Evolutionary conservation across 352 stramenopile genomes (phyloP).

Genomic region (Phytopythium chamaehyphon): DNA sequence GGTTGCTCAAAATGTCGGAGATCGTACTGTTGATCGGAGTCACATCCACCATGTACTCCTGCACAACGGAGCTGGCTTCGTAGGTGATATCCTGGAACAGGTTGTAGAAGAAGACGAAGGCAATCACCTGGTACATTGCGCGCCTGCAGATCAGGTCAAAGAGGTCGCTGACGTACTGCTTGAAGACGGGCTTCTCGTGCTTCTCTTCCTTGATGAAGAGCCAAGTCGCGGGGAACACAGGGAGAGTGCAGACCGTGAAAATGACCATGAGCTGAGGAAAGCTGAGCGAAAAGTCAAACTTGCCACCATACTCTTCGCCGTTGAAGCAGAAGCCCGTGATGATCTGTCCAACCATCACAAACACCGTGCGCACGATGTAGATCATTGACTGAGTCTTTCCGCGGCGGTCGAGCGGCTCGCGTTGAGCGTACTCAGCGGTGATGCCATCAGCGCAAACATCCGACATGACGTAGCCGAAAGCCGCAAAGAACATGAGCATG

Average conservation of each 20-base stretch:
- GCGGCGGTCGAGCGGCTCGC: conserved; percentile 42
- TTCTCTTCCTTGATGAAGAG: conserved; percentile 42
- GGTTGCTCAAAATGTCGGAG: conserved; percentile 26
- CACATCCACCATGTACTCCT: conserved; percentile 25
- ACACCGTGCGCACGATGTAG: conserved; percentile 16
- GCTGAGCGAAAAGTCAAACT: conserved; percentile 9
- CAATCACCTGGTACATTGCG: conserved; percentile 28
- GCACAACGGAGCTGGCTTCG: conserved; percentile 17
- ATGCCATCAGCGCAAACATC: conserved; percentile 69
- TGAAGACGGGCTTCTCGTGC: conserved; percentile 19
- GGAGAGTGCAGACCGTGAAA: conserved; percentile 21
- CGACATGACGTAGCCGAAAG: conserved; percentile 68
- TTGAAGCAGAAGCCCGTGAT: conserved; percentile 54
- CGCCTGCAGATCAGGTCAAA: conserved; percentile 22
- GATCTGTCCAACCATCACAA: conserved; percentile 39
- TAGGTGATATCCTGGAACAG: conserved; percentile 29
- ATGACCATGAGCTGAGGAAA: conserved; percentile 46
- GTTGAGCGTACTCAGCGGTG: conserved; percentile 51
- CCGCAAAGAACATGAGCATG: conserved; percentile 65
- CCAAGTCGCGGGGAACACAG: conserved; percentile 28
- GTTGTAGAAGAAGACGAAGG: conserved; percentile 19
- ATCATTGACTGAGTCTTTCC: conserved; percentile 23
- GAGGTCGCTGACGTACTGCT: conserved; percentile 26
- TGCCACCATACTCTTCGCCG: conserved; percentile 27
- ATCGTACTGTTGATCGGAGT: conserved; percentile 24